Conservation (phyloP, 768 basidiomycete species). For the Termitomyces sp. region DNA sequence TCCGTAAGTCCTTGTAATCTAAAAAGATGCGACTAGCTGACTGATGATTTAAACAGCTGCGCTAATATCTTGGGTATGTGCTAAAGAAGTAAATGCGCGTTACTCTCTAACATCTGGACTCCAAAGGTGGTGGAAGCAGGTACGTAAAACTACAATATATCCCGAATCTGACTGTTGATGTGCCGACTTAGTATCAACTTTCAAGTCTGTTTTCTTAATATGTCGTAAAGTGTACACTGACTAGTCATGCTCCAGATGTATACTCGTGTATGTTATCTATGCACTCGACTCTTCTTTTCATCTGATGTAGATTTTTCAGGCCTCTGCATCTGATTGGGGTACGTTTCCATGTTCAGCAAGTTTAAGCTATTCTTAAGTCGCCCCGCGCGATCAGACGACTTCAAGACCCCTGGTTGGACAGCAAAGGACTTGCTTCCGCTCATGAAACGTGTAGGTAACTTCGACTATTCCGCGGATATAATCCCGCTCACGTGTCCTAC, state of each 20-base stretch:
- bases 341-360: slow-evolving; percentile 8
- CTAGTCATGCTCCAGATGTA: slow-evolving; percentile 47
- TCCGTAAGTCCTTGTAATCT: slow-evolving; percentile 37
- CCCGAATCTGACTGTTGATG: not conserved
- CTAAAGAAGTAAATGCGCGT: not conserved
- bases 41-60: slow-evolving; percentile 32
- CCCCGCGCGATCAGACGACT: slow-evolving; percentile 45
- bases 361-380: not conserved
- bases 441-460: slow-evolving; percentile 53
- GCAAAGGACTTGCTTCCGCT: slow-evolving; percentile 62
- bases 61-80: slow-evolving; percentile 54
- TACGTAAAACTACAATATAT: slow-evolving; percentile 13
- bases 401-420: slow-evolving; percentile 66
- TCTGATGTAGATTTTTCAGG: slow-evolving; percentile 25
- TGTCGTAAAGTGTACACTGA: not conserved
- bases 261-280: slow-evolving; percentile 39
- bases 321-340: slow-evolving; percentile 71
- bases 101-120: not conserved
- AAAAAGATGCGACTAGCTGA: not conserved
- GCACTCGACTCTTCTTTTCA: not conserved
- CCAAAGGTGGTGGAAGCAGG: slow-evolving; percentile 50
- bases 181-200: slow-evolving; percentile 54
- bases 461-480: not conserved
- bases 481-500: not conserved
- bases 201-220: slow-evolving; percentile 32